phyloP scores from a whole-genome alignment of 2,329 filamentous ascomycete genomes.

The Cladosporium colombiae region DNA sequence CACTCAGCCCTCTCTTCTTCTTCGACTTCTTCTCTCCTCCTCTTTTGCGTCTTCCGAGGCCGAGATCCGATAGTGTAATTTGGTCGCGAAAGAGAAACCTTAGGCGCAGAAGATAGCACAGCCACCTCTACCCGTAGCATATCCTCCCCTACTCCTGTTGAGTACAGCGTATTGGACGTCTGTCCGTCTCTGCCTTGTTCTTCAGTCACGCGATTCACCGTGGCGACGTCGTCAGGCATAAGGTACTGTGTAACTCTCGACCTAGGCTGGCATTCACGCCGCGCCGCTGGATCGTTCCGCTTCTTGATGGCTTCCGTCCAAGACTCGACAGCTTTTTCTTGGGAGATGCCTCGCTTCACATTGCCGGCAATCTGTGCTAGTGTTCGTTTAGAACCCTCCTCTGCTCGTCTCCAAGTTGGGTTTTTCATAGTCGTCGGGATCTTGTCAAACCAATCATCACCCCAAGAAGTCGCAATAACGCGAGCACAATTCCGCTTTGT shows the following conservation, averaged over 20 bases:
- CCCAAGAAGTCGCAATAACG: neutral
- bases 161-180: too few relatives aligned
- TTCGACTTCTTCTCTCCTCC: neutral
- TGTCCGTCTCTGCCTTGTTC: too few relatives aligned
- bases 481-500: neutral
- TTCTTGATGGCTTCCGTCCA: neutral
- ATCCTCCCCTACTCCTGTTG: too few relatives aligned
- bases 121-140: too few relatives aligned
- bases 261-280: too few relatives aligned
- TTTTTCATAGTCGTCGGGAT: neutral
- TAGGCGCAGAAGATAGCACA: too few relatives aligned
- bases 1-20: neutral
- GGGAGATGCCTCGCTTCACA: neutral
- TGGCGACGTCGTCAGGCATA: too few relatives aligned
- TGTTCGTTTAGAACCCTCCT: neutral
- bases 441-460: neutral
- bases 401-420: neutral
- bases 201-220: too few relatives aligned
- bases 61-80: neutral
- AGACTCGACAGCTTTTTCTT: neutral
- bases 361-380: neutral
- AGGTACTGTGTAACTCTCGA: too few relatives aligned
- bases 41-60: neutral
- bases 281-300: too few relatives aligned
- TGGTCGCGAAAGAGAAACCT: too few relatives aligned